Evolutionary conservation across 257 asterid genomes (phyloP), one percentile per base, ranked within the genome.

Genomic region (Pogostemon cablin): DNA sequence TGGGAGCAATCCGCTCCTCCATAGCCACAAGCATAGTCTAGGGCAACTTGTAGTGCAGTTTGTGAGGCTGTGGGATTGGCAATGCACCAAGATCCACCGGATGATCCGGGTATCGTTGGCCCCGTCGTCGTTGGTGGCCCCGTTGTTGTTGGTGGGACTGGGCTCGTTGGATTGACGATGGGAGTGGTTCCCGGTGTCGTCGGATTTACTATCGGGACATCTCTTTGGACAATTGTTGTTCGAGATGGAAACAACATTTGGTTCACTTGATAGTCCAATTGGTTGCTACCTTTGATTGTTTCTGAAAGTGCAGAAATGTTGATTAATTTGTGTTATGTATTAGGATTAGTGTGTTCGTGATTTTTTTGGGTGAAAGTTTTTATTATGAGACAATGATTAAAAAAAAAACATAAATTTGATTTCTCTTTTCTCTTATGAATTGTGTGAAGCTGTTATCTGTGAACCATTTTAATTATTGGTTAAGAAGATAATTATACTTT

Each of bases 11-110:
- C 96, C 49, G 96, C 76, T 54, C 92, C 93, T 3, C 96, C 96
- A 71, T 80, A 85, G 11, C 96, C 96, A 75, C 96, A 87, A 0
- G 96, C 95, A 81, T 89, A 87, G 68, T 89, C 95, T 56, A 89
- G 78, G 52, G 96, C 96, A 40, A 87, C 95, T 74, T 89, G 96
- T 40, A 89, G 82, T 44, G 89, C 86, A 7, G 87, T 85, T 38
- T 75, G 72, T 7, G 96, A 79, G 55, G 87, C 86, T 5, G 81
- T 3, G 44, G 90, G 73, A 56, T 53, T 84, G 68, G 87, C 87
- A 61, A 88, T 69, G 73, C 92, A 82, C 90, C 96, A 82, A 44
- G 77, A 2, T 35, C 92, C 90, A 4, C 85, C 82, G 1, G 86
- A 71, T 68, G 85, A 64, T 64, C 70, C 53, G 0, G 86, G 83